Percentiles rank a stretch among this genome's conserved stretches.
phyloP scores from a whole-genome alignment of 179 eudicot genomes.

The Beta lomatogona region DNA sequence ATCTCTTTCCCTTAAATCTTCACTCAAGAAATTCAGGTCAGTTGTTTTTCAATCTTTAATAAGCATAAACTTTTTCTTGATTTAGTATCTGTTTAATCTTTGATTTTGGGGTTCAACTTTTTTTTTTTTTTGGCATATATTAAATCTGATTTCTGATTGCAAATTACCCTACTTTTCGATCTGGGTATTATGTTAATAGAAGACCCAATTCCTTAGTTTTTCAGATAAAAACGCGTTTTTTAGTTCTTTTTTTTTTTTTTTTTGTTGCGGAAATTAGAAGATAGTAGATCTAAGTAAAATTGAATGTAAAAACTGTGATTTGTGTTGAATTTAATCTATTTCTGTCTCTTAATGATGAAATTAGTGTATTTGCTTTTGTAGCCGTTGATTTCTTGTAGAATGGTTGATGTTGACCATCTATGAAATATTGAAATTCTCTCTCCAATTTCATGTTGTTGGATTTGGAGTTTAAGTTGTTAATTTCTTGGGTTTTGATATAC shows the following conservation, averaged over 20 bases:
- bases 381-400: neutral
- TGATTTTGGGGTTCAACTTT: neutral
- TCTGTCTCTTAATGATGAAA: neutral
- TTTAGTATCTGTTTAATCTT: neutral
- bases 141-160: constrained; percentile 14
- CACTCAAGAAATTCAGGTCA: neutral
- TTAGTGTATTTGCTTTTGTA: neutral
- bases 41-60: neutral
- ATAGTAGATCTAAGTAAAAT: neutral
- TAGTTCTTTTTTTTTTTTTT: neutral
- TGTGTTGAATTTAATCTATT: neutral
- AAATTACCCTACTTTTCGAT: neutral
- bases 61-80: neutral
- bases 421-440: neutral
- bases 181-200: neutral
- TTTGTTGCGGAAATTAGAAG: neutral
- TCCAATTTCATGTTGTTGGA: neutral
- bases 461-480: neutral
- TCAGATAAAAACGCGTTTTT: neutral
- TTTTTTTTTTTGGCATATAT: neutral
- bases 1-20: neutral
- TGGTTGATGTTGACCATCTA: neutral
- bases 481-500: neutral
- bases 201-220: neutral
- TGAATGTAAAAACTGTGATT: neutral